These are phyloP conservation scores for Parathielavia appendiculata DNA, from an alignment of 495 filamentous ascomycete genomes.

Conservation along the genomic window DNA sequence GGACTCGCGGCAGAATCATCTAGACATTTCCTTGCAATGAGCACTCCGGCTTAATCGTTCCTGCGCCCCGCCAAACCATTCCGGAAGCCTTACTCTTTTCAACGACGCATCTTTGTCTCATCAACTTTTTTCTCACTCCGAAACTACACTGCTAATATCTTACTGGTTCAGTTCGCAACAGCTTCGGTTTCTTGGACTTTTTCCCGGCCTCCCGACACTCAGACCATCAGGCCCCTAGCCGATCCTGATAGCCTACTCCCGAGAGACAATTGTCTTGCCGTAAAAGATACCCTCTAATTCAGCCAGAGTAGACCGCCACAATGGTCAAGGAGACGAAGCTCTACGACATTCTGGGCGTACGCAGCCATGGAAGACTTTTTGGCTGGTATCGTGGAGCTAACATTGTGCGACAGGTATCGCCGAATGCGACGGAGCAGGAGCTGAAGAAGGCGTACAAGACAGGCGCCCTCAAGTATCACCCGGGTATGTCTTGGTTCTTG, in stretches of 20 bases:
- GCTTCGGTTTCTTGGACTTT: background rate
- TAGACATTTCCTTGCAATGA: conserved; percentile 1
- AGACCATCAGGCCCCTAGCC: background rate
- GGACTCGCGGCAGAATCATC: conserved; percentile 8
- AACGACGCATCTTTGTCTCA: background rate
- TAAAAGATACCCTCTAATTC: background rate
- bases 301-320: conserved; percentile 31
- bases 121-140: background rate
- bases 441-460: conserved; percentile 89
- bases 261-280: conserved; percentile 2
- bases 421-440: conserved; percentile 67
- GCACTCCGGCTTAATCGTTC: background rate
- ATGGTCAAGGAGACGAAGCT: conserved; percentile 91
- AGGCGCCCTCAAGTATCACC: conserved; percentile 83
- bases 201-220: background rate
- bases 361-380: conserved; percentile 27
- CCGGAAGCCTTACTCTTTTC: background rate
- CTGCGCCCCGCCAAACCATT: background rate
- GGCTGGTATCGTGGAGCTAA: conserved; percentile 1
- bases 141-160: background rate
- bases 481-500: conserved; percentile 54
- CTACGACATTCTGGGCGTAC: conserved; percentile 82
- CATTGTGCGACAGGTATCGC: conserved; percentile 55
- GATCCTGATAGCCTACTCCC: conserved; percentile 1
- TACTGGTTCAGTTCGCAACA: background rate